Conservation (phyloP, 2,329 filamentous ascomycete genomes). For the Teratosphaeria zuluensis region DNA sequence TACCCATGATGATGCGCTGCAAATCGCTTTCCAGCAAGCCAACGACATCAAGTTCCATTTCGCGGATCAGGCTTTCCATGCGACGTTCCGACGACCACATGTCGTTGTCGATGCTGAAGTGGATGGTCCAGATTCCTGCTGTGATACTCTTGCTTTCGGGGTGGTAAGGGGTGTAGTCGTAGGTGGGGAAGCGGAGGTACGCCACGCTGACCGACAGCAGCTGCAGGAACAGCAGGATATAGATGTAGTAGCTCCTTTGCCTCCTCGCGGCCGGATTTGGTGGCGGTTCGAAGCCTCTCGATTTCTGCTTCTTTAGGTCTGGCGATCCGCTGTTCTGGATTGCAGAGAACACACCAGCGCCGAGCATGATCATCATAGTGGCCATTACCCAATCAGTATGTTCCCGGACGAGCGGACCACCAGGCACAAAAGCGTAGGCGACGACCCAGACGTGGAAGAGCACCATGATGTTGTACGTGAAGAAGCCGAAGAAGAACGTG, state of each 20-base stretch:
- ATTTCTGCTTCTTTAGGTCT: conserved; percentile 33
- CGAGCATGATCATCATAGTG: conserved; percentile 73
- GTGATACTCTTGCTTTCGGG: conserved; percentile 78
- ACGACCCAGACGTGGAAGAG: conserved; percentile 99
- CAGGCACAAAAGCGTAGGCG: conserved; percentile 94
- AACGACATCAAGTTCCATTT: conserved; percentile 93
- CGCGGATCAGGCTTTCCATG: conserved; percentile 61
- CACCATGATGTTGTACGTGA: conserved; percentile 86
- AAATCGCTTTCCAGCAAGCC: conserved; percentile 89
- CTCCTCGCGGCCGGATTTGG: conserved; percentile 39
- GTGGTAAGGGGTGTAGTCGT: conserved; percentile 87
- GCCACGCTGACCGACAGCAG: conserved; percentile 69
- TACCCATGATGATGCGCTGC: conserved; percentile 99
- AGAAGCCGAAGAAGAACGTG: conserved; percentile 80
- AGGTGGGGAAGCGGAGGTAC: conserved; percentile 83
- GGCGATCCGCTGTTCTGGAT: conserved; percentile 36
- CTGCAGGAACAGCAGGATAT: conserved; percentile 66
- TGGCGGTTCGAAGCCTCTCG: conserved; percentile 22
- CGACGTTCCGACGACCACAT: conserved; percentile 97
- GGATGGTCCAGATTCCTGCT: conserved; percentile 96
- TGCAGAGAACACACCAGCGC: conserved; percentile 69
- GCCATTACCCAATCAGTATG: conserved; percentile 95
- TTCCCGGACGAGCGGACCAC: conserved; percentile 83
- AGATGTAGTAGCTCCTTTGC: conserved; percentile 58
- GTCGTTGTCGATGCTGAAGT: conserved; percentile 95